A percentile compares a stretch with the other conserved stretches of the same genome.
phyloP scores from a whole-genome alignment of 805 yeast genomes.

The Jamesozyma rosinii region DNA sequence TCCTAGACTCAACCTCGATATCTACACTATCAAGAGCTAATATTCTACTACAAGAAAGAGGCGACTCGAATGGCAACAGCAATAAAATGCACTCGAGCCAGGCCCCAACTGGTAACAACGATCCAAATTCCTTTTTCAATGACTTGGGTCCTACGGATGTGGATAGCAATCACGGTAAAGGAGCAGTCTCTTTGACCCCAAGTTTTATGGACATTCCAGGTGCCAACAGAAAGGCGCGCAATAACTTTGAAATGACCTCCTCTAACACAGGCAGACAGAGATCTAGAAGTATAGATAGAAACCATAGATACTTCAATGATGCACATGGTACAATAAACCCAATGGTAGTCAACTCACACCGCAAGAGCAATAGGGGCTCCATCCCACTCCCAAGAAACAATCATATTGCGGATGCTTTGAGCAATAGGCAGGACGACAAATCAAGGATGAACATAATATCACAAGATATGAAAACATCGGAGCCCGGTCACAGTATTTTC shows the following conservation, averaged over 20 bases:
- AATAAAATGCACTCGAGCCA: neutral
- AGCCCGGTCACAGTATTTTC: neutral
- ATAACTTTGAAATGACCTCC: neutral
- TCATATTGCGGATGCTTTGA: neutral
- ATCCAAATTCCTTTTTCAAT: neutral
- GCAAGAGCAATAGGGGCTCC: neutral
- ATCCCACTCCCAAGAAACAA: neutral
- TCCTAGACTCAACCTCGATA: conserved; percentile 25
- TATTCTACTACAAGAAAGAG: conserved; percentile 13
- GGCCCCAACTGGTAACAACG: neutral
- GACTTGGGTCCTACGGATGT: conserved; percentile 1
- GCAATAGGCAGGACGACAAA: neutral
- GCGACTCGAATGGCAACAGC: neutral
- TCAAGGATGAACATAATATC: neutral
- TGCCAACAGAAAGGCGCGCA: neutral
- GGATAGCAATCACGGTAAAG: conserved; percentile 19
- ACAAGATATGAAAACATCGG: neutral
- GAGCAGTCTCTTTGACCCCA: conserved; percentile 36
- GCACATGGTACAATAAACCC: conserved; percentile 14
- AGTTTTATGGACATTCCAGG: conserved; percentile 34
- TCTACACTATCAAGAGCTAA: conserved; percentile 17
- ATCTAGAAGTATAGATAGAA: conserved; percentile 16
- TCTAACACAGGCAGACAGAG: conserved; percentile 7
- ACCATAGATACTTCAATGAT: conserved; percentile 12
- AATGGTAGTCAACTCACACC: conserved; percentile 8